These are phyloP conservation scores for Spathaspora gorwiae DNA, from an alignment of 805 yeast species.

Conservation along the genomic window DNA sequence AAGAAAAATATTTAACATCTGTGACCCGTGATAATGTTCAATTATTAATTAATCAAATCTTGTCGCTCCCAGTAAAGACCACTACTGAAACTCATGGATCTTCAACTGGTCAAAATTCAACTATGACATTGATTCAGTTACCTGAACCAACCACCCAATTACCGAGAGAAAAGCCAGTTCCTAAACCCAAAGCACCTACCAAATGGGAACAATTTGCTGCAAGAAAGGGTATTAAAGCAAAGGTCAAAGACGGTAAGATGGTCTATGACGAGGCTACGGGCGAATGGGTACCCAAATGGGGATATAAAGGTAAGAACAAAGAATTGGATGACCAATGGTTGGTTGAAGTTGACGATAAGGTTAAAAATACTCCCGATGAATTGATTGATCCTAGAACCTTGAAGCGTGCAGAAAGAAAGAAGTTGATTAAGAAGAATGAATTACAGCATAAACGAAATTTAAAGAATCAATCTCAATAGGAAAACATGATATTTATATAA, in stretches of 20 bases:
- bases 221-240: constrained; percentile 89
- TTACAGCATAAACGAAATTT: constrained; percentile 80
- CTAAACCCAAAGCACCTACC: constrained; percentile 87
- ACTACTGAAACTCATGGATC: constrained; percentile 69
- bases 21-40: constrained; percentile 91
- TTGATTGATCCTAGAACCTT: constrained; percentile 84
- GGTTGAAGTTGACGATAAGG: constrained; percentile 85
- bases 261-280: constrained; percentile 85
- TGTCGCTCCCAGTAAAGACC: constrained; percentile 83
- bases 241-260: constrained; percentile 83
- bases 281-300: constrained; percentile 99
- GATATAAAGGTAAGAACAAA: constrained; percentile 91
- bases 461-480: constrained; percentile 25
- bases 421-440: constrained; percentile 76
- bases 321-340: constrained; percentile 87
- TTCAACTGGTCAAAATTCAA: constrained; percentile 60
- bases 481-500: neutral
- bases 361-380: constrained; percentile 48
- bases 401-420: constrained; percentile 77
- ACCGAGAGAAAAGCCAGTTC: constrained; percentile 95
- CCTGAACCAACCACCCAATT: constrained; percentile 79
- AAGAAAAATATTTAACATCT: constrained; percentile 59
- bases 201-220: constrained; percentile 97
- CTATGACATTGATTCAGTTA: constrained; percentile 75
- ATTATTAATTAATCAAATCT: constrained; percentile 80